Conservation (phyloP, 2,329 filamentous ascomycete species). For the Epichloe sp. region DNA sequence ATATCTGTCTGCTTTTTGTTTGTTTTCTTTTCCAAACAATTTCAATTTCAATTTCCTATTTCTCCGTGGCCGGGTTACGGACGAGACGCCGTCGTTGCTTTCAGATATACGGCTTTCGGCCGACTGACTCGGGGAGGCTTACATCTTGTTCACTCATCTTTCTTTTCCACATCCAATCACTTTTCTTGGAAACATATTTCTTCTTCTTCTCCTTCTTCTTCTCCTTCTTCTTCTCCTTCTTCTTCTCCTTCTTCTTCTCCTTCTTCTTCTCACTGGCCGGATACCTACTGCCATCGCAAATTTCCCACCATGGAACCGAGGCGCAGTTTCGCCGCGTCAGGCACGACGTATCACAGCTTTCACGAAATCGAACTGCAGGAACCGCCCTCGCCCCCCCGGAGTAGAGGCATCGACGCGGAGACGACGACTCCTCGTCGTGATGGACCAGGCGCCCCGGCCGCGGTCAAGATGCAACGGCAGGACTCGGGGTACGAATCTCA, state of each 20-base stretch:
- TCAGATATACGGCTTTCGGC: not conserved
- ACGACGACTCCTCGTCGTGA: not conserved
- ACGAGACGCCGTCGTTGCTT: not conserved
- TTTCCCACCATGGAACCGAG: slow-evolving; percentile 4
- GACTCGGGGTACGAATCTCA: slow-evolving; percentile 48
- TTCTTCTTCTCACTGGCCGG: too few relatives aligned
- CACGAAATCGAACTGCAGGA: slow-evolving; percentile 36
- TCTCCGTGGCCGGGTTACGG: not conserved
- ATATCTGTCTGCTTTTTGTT: not conserved
- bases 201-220: not conserved
- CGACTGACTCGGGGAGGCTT: not conserved
- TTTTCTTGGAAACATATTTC: not conserved
- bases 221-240: not conserved
- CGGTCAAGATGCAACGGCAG: slow-evolving; percentile 36
- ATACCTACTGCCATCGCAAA: not conserved
- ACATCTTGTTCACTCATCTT: not conserved
- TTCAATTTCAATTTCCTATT: too few relatives aligned
- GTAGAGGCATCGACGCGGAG: slow-evolving; percentile 9
- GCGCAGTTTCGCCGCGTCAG: slow-evolving; percentile 30
- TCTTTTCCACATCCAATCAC: not conserved
- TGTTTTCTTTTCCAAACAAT: not conserved
- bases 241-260: not conserved
- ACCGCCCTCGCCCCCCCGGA: slow-evolving; percentile 13
- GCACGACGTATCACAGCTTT: slow-evolving; percentile 42
- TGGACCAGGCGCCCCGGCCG: slow-evolving; percentile 11